Percentiles rank a stretch among this genome's conserved stretches.
phyloP scores from a whole-genome alignment of 2,329 filamentous ascomycete genomes.

The Cladosporium sphaerospermum region DNA sequence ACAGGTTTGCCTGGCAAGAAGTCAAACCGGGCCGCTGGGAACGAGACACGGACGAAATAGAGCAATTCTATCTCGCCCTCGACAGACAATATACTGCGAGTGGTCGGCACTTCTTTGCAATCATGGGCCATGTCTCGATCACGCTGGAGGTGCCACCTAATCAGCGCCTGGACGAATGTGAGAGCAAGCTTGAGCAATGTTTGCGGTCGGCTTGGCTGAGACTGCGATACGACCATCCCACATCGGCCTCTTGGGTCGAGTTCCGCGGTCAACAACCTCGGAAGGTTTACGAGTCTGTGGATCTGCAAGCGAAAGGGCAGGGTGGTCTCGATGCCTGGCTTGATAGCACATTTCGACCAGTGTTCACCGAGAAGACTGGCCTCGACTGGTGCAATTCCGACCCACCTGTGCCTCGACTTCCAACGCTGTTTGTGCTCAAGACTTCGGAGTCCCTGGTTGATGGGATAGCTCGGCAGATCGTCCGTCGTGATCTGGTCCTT shows the following conservation, averaged over 20 bases:
- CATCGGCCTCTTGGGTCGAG: constrained; percentile 3
- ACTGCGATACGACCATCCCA: neutral
- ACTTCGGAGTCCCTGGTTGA: neutral
- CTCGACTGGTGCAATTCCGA: constrained; percentile 6
- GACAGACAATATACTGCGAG: constrained; percentile 1
- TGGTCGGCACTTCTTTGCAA: constrained; percentile 4
- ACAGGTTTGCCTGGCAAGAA: constrained; percentile 4
- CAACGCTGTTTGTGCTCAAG: constrained; percentile 4
- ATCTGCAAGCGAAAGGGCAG: neutral
- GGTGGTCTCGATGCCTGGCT: neutral
- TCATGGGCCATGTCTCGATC: constrained; percentile 7
- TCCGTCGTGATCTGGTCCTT: neutral
- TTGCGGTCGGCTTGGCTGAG: neutral
- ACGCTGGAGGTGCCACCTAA: neutral
- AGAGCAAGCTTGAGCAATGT: neutral
- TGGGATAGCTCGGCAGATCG: neutral
- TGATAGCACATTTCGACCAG: neutral
- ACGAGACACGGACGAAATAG: constrained; percentile 3
- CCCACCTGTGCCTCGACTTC: neutral
- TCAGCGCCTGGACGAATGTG: neutral
- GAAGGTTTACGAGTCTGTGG: neutral
- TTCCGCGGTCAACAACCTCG: constrained; percentile 1
- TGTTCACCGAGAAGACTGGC: neutral
- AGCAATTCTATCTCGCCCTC: constrained; percentile 2
- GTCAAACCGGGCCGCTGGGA: neutral